Evolutionary conservation across 2,329 filamentous ascomycete genomes (phyloP).

Genomic region (Trichocomaceae sp.): DNA sequence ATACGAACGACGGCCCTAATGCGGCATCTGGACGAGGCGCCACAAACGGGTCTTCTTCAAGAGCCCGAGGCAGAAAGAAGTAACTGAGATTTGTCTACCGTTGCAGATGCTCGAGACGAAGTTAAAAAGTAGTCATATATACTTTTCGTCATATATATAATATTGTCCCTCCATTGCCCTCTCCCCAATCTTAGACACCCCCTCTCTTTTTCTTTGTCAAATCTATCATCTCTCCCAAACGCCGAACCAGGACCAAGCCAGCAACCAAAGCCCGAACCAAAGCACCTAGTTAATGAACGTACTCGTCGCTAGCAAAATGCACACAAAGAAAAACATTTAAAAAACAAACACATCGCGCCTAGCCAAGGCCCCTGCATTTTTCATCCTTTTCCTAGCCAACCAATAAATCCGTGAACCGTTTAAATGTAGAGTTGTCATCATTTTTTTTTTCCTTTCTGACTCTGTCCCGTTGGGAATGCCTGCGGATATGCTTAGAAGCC

Average conservation of each 20-base stretch:
- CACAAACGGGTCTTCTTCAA: slow-evolving; percentile 7
- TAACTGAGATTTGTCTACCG: neutral
- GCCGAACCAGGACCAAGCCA: neutral
- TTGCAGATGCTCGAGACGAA: neutral
- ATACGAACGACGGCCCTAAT: slow-evolving; percentile 31
- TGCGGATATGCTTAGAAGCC: neutral
- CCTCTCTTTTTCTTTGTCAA: neutral
- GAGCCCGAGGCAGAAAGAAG: slow-evolving; percentile 7
- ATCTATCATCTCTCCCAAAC: slow-evolving; percentile 1
- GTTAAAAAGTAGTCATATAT: neutral
- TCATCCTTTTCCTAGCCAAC: slow-evolving; percentile 1
- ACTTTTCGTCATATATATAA: neutral
- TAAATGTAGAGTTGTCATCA: neutral
- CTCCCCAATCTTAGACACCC: no score
- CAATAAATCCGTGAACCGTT: neutral
- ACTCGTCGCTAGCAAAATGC: slow-evolving; percentile 9
- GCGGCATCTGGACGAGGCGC: slow-evolving; percentile 9
- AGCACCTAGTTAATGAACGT: neutral
- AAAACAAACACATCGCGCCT: neutral
- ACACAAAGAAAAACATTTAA: slow-evolving; percentile 7
- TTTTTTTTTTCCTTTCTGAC: no score
- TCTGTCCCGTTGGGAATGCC: neutral
- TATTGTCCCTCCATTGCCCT: neutral
- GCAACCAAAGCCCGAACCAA: slow-evolving; percentile 3
- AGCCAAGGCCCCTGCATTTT: slow-evolving; percentile 1